Conservation (phyloP, 495 filamentous ascomycete species). For the Jackrogersella multiformis region DNA sequence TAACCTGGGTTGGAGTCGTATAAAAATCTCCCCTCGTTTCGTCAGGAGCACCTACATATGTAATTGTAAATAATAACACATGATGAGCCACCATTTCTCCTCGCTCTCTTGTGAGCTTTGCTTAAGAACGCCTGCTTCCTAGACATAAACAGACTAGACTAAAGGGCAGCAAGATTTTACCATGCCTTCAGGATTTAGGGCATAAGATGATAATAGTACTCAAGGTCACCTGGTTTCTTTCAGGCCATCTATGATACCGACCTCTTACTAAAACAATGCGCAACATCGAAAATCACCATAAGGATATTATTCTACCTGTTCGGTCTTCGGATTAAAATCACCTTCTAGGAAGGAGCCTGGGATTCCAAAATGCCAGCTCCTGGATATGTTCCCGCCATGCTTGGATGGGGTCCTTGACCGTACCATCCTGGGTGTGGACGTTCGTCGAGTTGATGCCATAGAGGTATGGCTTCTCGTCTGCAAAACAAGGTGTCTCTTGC, state of each 20-base stretch:
- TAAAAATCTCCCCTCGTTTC: slow-evolving; percentile 5
- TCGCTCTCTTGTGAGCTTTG: not conserved
- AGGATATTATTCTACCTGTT: not conserved
- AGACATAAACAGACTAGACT: not conserved
- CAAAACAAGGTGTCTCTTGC: slow-evolving; percentile 52
- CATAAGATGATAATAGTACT: not conserved
- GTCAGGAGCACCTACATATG: not conserved
- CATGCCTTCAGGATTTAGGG: not conserved
- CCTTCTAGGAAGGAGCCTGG: slow-evolving; percentile 18
- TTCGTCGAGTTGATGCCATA: slow-evolving; percentile 39
- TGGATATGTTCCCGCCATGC: slow-evolving; percentile 44
- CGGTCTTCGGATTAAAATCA: not conserved
- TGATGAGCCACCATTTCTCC: not conserved
- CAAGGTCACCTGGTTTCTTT: not conserved
- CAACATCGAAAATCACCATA: not conserved
- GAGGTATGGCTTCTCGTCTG: slow-evolving; percentile 56
- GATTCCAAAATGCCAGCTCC: slow-evolving; percentile 41
- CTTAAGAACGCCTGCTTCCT: not conserved
- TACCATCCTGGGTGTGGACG: not conserved
- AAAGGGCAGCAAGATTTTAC: not conserved
- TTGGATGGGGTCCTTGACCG: slow-evolving; percentile 34
- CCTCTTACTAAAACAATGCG: not conserved
- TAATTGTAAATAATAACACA: not conserved
- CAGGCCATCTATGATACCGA: not conserved
- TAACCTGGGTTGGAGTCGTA: not conserved